A percentile compares a stretch with the other conserved stretches of the same genome.
Evolutionary conservation across 2,329 filamentous ascomycete genomes (phyloP).

Genomic region (Pestalotiopsis sp.): DNA sequence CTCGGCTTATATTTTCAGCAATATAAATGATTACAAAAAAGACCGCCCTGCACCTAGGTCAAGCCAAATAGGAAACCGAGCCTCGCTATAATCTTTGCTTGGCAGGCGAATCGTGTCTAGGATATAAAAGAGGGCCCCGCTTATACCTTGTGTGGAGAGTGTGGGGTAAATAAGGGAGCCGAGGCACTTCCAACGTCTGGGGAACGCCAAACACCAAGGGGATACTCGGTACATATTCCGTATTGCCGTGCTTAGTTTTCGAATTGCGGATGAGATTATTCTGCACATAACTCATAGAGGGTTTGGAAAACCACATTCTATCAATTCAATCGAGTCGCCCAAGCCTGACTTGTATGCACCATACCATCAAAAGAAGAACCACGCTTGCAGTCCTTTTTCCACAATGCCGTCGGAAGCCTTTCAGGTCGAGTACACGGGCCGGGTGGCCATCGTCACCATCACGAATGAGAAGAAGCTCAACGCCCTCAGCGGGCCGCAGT

Average conservation of each 20-base stretch:
- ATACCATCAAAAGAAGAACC: too few species aligned
- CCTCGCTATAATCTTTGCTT: neutral
- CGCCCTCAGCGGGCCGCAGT: slow-evolving; percentile 71
- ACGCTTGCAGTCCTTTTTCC: neutral
- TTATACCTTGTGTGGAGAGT: neutral
- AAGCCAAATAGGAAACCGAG: too few species aligned
- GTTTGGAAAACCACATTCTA: too few species aligned
- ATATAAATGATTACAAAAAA: too few species aligned
- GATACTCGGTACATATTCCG: neutral
- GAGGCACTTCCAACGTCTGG: slow-evolving; percentile 1
- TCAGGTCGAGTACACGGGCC: slow-evolving; percentile 64
- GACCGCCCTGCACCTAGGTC: too few species aligned
- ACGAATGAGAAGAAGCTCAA: slow-evolving; percentile 87
- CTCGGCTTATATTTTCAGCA: too few species aligned
- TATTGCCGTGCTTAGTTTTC: neutral
- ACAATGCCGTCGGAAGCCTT: slow-evolving; percentile 32
- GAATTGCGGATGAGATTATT: neutral
- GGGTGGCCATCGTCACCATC: slow-evolving; percentile 83
- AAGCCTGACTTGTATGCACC: too few species aligned
- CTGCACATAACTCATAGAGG: too few species aligned
- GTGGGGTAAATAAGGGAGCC: slow-evolving; percentile 7
- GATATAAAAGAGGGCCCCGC: neutral
- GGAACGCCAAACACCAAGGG: neutral
- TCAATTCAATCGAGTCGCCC: too few species aligned
- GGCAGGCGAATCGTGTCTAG: neutral